Base-by-base conservation (phyloP, 2,329 filamentous ascomycete genomes). In the Pseudonectria foliicola region DNA sequence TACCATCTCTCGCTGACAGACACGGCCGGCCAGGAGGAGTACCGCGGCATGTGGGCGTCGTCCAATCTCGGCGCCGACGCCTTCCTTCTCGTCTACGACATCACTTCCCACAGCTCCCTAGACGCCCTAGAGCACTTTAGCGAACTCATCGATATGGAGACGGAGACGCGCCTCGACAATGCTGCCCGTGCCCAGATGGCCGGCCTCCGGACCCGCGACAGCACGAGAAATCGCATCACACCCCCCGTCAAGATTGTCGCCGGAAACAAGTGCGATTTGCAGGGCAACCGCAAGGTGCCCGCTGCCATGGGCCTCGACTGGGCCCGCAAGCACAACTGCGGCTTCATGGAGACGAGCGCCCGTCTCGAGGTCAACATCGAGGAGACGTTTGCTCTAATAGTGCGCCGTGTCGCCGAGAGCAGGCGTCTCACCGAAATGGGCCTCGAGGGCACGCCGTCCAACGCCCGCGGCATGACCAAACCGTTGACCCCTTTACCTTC, bases 271-370 rank as follows among this genome's bases (percentile, higher is more conserved):
- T 89, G 85, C 67, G 85, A 92, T 61, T 61, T 90, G 42, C 79
- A 85, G 53, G 73, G 80, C 50, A 73, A 69, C 47, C 66, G 85
- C 31, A 71, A 79, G 56, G 78, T 92, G 7, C 66, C 75, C n/a
- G 82, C 82, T 6, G 71, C 78, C 27, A 66, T 74, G 37, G 85
- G 85, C 0, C 65, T 90, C 28, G 82, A 88, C 49, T 92, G 85
- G 85, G 83, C 85, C 33, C 68, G 83, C 41, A 68, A 67, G 40
- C 69, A 75, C 35, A 78, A 78, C 28, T 90, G 84, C 61, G 85
- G 85, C 26, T 92, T 92, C 63, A 92, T 92, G 85, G 85, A 92
- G 73, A 92, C 85, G 43, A 87, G 82, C 52, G 85, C 85, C 4
- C 68, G 85, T 35, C 76, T 88, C 50, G 84, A 87, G 67, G 85